These are phyloP conservation scores for Rhododendron vialii DNA, from an alignment of 148 eudicot species.

Conservation along the genomic window DNA sequence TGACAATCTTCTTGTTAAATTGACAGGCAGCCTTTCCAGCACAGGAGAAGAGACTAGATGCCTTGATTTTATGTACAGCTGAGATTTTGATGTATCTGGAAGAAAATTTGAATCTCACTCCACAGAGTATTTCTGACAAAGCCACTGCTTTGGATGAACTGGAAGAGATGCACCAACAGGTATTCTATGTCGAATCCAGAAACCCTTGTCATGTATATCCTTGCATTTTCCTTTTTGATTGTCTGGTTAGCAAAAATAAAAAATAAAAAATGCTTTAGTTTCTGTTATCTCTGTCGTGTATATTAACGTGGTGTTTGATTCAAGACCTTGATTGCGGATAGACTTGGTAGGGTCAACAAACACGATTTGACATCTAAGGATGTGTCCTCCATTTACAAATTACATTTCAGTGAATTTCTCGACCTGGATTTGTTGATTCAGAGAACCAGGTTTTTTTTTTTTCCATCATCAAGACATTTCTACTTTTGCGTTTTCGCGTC, in stretches of 20 bases:
- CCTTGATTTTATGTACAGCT: constrained; percentile 63
- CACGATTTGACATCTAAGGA: not conserved
- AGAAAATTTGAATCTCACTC: constrained; percentile 83
- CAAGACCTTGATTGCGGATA: not conserved
- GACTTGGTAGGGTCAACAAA: not conserved
- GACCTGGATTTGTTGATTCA: not conserved
- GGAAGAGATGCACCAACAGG: constrained; percentile 90
- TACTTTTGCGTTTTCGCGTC: not conserved
- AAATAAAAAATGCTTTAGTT: not conserved
- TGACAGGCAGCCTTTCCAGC: constrained; percentile 85
- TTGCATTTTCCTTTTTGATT: not conserved
- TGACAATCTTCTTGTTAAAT: constrained; percentile 7
- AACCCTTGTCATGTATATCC: not conserved
- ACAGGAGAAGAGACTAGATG: constrained; percentile 86
- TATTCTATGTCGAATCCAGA: constrained; percentile 15
- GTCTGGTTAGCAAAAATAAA: not conserved
- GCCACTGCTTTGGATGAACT: constrained; percentile 83
- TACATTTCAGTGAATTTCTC: not conserved
- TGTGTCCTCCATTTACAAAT: not conserved
- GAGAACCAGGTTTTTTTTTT: not conserved
- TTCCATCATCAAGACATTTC: not conserved
- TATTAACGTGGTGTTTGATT: not conserved
- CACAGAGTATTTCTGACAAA: constrained; percentile 73
- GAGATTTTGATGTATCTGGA: constrained; percentile 75
- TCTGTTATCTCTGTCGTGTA: not conserved